These are phyloP conservation scores for Oxytropis ochrocephala DNA, from an alignment of 306 rosid species.

Conservation along the genomic window DNA sequence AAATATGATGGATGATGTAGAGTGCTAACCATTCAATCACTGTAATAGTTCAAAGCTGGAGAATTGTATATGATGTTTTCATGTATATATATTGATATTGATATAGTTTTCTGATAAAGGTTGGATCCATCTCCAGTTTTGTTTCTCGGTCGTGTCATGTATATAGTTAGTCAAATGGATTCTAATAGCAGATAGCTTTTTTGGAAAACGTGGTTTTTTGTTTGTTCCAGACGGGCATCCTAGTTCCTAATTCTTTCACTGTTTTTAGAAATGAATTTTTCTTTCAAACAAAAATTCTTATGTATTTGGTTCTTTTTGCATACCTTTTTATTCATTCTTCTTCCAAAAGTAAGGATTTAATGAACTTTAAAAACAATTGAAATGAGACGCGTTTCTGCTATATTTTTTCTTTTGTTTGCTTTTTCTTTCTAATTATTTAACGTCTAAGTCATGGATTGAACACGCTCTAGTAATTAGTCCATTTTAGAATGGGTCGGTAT, in stretches of 20 bases:
- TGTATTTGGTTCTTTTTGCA: neutral
- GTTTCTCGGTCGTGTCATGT: neutral
- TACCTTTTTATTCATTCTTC: neutral
- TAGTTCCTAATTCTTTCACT: neutral
- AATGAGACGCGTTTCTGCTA: neutral
- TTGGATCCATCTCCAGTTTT: conserved; percentile 17
- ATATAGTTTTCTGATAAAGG: neutral
- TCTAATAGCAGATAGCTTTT: neutral
- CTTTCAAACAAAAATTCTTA: neutral
- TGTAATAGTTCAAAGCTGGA: conserved; percentile 31
- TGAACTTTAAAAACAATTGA: neutral
- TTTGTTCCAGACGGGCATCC: neutral
- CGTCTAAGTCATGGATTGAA: too few species aligned
- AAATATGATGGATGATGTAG: conserved; percentile 40
- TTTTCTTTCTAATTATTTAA: too few species aligned
- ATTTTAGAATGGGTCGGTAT: too few species aligned
- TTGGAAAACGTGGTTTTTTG: neutral
- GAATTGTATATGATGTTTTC: conserved; percentile 45
- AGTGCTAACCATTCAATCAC: conserved; percentile 49
- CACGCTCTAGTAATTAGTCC: too few species aligned
- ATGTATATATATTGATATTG: conserved; percentile 31
- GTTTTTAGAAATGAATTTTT: neutral
- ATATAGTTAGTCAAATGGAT: neutral
- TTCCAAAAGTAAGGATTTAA: neutral
- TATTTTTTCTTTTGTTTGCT: neutral